Base-by-base conservation (phyloP, 2,329 filamentous ascomycete species). In the Ceratocystis papillata region DNA sequence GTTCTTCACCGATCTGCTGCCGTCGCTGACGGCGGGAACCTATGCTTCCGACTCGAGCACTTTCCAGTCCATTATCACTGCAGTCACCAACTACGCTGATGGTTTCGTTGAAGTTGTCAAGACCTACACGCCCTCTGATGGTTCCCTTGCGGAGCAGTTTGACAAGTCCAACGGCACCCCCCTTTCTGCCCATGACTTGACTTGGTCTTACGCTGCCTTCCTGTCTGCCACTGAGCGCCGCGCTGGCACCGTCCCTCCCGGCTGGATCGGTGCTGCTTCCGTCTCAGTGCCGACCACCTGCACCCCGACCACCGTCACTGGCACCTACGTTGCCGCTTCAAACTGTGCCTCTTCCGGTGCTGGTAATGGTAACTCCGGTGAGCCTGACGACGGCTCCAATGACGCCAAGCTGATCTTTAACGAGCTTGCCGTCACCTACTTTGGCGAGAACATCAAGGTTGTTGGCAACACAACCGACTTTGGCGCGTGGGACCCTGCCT, bases 141-240 rank as follows among this genome's bases (percentile, higher is more conserved):
- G 88, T n/a, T 81, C 81, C 1, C 73, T 90, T 15, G 77, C 84
- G 1, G 87, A 90, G 76, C 87, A 90, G 73, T 90, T 82, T 71
- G 79, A 81, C 69, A 80, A 80, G 70, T 74, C 75, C 65, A 76
- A 73, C 55, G 85, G 81, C 37, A 69, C 71, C 0, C 84, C 83
- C 1, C 75, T 86, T 3, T 88, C 85, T 1, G 87, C 87, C 0
- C 75, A 77, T 20, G 84, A 90, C 69, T 76, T 90, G 33, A 89
- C 87, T 2, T 90, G 87, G 87, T 88, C 86, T 0, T 89, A 89
- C 69, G 85, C 86, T 1, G 80, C 86, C 0, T 86, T 90, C 73
- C 76, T 90, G 60, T 87, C 86, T 0, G 81, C 82, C n/a, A 75
- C 78, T 28, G 79, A 79, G 53, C 81, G 85, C 46, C 81, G 85